Base-by-base conservation (phyloP, 306 rosid genomes). In the Dryas drummondii region DNA sequence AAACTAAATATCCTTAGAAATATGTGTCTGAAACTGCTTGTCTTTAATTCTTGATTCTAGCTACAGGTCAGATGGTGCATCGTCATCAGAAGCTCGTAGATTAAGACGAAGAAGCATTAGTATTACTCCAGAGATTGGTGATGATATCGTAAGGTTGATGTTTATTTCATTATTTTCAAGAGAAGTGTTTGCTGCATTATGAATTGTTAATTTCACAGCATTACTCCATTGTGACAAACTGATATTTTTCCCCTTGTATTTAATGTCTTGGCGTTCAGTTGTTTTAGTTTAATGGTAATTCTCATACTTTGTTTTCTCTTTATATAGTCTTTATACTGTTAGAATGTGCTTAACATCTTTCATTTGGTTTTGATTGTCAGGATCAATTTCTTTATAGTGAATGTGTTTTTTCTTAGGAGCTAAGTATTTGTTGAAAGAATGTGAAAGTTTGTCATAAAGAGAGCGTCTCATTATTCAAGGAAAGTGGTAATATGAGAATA, bases 41-140 rank as follows among this genome's bases (percentile, higher is more conserved):
- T 74, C 66, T 70, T 62, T 44, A 51, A 76, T 76, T 84, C 51
- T 73, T 79, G 78, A 75, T 59, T 84, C 78, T 79, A 82, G 82
- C 75, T 89, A 85, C 81, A 89, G 91, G 87, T 96, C 97, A 70
- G 98, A 87, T 75, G 86, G 97, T 47, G 91, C 96, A 65, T 83
- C 97, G 45, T 82, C 91, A 16, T 87, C 92, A 73, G 99, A 89
- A 72, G 85, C 86, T 63, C 96, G 98, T 72, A 87, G 97, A 85
- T 74, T 90, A 76, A 85, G 99, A 86, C 87, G 99, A 85, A 87
- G 99, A 84, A 92, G 99, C 97, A 90, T 96, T 77, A 96, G 99
- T 78, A 92, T 96, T 79, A 94, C 96, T 52, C 98, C 98, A 48
- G 99, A 96, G 85, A 96, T 96, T 77, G 98, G 99, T 79, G 99